Evolutionary conservation across 805 yeast species (phyloP).

Genomic region (Nematodospora valgi): DNA sequence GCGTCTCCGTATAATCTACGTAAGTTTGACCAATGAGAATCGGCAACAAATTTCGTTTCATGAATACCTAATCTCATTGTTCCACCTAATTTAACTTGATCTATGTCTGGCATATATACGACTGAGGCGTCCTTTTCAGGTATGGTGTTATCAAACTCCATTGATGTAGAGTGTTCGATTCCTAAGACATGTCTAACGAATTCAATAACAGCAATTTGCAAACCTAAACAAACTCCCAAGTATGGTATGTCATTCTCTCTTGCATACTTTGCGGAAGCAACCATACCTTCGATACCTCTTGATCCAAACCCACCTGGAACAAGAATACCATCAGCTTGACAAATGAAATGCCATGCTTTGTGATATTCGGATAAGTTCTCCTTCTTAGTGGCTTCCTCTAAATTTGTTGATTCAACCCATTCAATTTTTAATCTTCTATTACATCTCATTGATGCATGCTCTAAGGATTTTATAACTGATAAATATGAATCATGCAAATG

Average conservation of each 20-base stretch:
- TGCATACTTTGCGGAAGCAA: conserved; percentile 97
- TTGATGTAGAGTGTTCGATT: conserved; percentile 64
- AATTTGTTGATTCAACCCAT: conserved; percentile 94
- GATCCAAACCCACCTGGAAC: conserved; percentile 99
- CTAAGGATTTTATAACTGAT: conserved; percentile 92
- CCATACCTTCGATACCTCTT: conserved; percentile 98
- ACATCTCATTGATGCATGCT: conserved; percentile 92
- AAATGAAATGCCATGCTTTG: conserved; percentile 91
- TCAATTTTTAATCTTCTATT: conserved; percentile 77
- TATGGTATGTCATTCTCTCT: conserved; percentile 92
- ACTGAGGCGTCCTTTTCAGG: conserved; percentile 69
- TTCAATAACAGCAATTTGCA: conserved; percentile 96
- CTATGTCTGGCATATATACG: conserved; percentile 98
- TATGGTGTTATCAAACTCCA: conserved; percentile 71
- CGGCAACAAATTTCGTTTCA: conserved; percentile 74
- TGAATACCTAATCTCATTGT: conserved; percentile 98
- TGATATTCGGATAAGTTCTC: conserved; percentile 75
- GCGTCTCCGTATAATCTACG: conserved; percentile 76
- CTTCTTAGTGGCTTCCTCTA: conserved; percentile 70
- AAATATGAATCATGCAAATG: conserved; percentile 91
- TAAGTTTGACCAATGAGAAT: conserved; percentile 64
- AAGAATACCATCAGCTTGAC: conserved; percentile 92
- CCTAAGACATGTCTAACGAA: conserved; percentile 80
- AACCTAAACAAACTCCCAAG: conserved; percentile 95
- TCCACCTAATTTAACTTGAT: conserved; percentile 94